Evolutionary conservation across 2,329 filamentous ascomycete genomes (phyloP), one percentile per base, ranked within the genome.

Genomic region (Clonostachys byssicola): DNA sequence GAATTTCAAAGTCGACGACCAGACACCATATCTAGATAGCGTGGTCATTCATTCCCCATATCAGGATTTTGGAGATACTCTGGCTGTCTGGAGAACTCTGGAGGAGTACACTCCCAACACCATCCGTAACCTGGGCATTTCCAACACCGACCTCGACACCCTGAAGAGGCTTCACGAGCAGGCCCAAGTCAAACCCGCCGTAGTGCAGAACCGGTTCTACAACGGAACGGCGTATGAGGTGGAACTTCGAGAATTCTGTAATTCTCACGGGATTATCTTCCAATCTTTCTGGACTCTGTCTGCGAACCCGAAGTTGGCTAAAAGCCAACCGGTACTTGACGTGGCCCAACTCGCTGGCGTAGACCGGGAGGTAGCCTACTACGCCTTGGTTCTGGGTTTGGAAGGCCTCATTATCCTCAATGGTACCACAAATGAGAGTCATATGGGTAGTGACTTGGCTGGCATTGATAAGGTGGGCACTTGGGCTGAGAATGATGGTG

Each of bases 121-220:
- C 40, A 81, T 92, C 52, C 81, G 81, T 39, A 73, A 80, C 33
- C 71, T 94, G 8, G 89, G 89, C 39, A 85, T 94, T 47, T 90
- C 86, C 46, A 94, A 94, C 63, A 78, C 80, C n/a, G 69, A 73
- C n/a, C 65, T 86, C 3, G 61, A 72, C 0, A 63, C 80, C 2
- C 71, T 94, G 1, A 61, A 75, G 45, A 63, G 66, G 5, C 65
- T 91, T 1, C 72, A 74, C 49, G 58, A 70, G 2, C 56, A 66
- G 16, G 68, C 71, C 5, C 65, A 56, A 0, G 51, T 71, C 40
- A 68, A 66, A 50, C 72, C 72, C 1, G 71, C 77, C 2, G 76
- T 91, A 2, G 83, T 92, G 6, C 89, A 94, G 66, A 92, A 94
- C 58, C 78, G 86, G 2, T 89, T 94, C 65, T 79, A 85, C 58